These are phyloP conservation scores for Hanseniaspora singularis DNA, from an alignment of 805 yeast genomes.

Conservation along the genomic window DNA sequence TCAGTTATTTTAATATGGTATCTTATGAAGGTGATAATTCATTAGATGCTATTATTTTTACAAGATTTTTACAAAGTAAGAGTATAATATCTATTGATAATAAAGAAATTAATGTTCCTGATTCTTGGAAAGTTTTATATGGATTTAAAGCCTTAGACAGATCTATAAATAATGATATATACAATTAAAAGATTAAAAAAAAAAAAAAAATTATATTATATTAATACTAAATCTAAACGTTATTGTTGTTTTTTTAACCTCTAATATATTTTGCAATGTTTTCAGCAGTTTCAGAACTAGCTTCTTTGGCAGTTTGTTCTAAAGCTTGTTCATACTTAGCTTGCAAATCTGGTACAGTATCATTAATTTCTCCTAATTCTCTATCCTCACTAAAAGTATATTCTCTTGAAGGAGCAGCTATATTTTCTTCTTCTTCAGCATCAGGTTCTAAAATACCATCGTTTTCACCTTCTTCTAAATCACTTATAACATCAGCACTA, in stretches of 20 bases:
- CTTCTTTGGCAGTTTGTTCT: slow-evolving; percentile 47
- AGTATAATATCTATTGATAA: background rate
- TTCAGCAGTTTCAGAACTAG: slow-evolving; percentile 58
- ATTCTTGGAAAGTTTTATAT: slow-evolving; percentile 76
- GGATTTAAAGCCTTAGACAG: slow-evolving; percentile 58
- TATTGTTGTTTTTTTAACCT: slow-evolving; percentile 25
- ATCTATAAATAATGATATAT: slow-evolving; percentile 69
- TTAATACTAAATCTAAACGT: too few species aligned
- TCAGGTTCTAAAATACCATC: slow-evolving; percentile 35
- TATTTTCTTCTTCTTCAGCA: slow-evolving; percentile 29
- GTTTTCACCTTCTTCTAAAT: slow-evolving; percentile 32
- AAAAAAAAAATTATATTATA: too few species aligned
- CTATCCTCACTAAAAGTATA: slow-evolving; percentile 61
- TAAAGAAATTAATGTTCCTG: slow-evolving; percentile 35
- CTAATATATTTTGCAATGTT: slow-evolving; percentile 55
- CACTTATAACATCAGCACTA: slow-evolving; percentile 41
- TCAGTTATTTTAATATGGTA: slow-evolving; percentile 40
- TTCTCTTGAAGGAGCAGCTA: slow-evolving; percentile 48
- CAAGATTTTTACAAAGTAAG: background rate
- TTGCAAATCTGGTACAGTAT: slow-evolving; percentile 39
- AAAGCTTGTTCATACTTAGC: slow-evolving; percentile 63
- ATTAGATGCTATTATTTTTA: slow-evolving; percentile 42
- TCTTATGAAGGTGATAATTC: slow-evolving; percentile 89
- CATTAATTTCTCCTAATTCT: slow-evolving; percentile 43
- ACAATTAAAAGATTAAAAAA: slow-evolving; percentile 20